Percentiles rank a stretch among this genome's conserved stretches.
phyloP scores from a whole-genome alignment of 2,329 filamentous ascomycete species.

The Aspergillus clavatus region DNA sequence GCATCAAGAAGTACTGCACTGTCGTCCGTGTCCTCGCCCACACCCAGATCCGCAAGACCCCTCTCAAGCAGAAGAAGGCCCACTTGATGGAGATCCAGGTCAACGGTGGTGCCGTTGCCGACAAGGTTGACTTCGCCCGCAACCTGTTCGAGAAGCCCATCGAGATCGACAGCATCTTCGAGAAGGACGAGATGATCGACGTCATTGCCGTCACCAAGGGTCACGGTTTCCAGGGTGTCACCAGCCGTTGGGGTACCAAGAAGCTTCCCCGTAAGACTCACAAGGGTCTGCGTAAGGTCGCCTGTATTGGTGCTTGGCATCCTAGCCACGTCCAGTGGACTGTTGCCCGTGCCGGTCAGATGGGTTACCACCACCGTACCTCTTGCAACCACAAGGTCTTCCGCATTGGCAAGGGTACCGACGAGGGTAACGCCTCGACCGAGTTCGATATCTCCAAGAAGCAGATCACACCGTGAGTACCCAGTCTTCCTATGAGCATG shows the following conservation, averaged over 20 bases:
- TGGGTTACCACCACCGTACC: constrained; percentile 99
- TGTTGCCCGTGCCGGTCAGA: constrained; percentile 99
- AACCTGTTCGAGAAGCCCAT: constrained; percentile 99
- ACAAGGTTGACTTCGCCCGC: constrained; percentile 96
- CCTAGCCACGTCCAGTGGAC: constrained; percentile 99
- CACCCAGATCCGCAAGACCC: constrained; percentile 98
- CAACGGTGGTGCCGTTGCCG: constrained; percentile 92
- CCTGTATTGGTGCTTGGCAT: constrained; percentile 99
- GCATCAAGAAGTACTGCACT: constrained; percentile 99
- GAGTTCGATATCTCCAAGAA: constrained; percentile 98
- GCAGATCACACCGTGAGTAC: constrained; percentile 95
- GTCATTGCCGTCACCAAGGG: constrained; percentile 99
- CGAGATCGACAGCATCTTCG: constrained; percentile 87
- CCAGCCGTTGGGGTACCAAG: constrained; percentile 98
- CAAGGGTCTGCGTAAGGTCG: constrained; percentile 99
- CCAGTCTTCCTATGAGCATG: background rate
- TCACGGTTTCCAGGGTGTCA: constrained; percentile 98
- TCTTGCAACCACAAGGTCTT: constrained; percentile 99
- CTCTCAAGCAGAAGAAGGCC: constrained; percentile 99
- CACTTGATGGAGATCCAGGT: constrained; percentile 99
- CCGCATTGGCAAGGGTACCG: constrained; percentile 89
- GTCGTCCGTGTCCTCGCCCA: constrained; percentile 98
- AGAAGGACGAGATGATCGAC: constrained; percentile 99
- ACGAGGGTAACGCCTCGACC: constrained; percentile 89
- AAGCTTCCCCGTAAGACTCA: constrained; percentile 99